Percentiles rank a stretch among this genome's conserved stretches.
These are phyloP conservation scores for Saccharomyces kudriavzevii DNA, from an alignment of 805 yeast species.

Conservation along the genomic window DNA sequence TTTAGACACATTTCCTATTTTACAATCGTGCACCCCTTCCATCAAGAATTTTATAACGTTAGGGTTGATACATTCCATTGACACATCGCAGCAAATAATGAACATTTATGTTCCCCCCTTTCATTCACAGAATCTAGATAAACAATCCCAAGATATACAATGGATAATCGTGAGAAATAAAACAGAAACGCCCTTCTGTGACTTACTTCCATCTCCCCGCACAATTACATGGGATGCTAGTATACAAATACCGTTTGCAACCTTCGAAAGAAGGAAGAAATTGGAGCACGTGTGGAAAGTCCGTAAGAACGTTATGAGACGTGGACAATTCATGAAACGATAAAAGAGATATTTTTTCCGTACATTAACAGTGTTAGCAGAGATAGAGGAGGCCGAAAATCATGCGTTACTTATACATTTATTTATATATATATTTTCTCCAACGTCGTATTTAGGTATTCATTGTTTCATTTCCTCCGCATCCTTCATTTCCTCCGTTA, in stretches of 20 bases:
- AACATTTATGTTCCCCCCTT: slow-evolving; percentile 50
- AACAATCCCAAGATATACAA: slow-evolving; percentile 17
- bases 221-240: slow-evolving; percentile 4
- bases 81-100: slow-evolving; percentile 32
- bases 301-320: slow-evolving; percentile 47
- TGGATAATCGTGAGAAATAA: slow-evolving; percentile 52
- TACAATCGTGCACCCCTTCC: slow-evolving; percentile 3
- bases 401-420: not conserved
- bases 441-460: not conserved
- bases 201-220: slow-evolving; percentile 32
- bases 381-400: not conserved
- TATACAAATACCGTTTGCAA: slow-evolving; percentile 38
- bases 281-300: slow-evolving; percentile 53
- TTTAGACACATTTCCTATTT: slow-evolving; percentile 22
- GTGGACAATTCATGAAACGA: slow-evolving; percentile 31
- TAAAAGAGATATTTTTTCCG: not conserved
- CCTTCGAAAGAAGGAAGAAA: slow-evolving; percentile 31
- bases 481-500: slow-evolving; percentile 40
- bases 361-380: not conserved
- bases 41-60: slow-evolving; percentile 22
- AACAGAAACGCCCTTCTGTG: slow-evolving; percentile 57
- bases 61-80: slow-evolving; percentile 61
- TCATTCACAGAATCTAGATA: slow-evolving; percentile 7
- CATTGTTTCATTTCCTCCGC: slow-evolving; percentile 3
- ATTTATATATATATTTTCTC: not conserved